phyloP scores from a whole-genome alignment of 129 eudicot genomes.

The Calendula officinalis region DNA sequence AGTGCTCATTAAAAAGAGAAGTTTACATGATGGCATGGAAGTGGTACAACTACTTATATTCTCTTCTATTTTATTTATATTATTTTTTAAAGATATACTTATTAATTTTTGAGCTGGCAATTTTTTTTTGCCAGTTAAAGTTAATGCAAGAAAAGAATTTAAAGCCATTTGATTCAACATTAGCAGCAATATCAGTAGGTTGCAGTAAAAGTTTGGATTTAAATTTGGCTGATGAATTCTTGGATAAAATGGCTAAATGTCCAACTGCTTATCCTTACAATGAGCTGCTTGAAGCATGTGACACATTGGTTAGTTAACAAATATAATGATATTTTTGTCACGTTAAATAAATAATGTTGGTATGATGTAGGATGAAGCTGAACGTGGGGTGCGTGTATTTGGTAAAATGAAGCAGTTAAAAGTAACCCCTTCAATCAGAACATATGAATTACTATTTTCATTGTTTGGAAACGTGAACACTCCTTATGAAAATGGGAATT shows the following conservation, averaged over 20 bases:
- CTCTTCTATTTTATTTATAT: too few species aligned
- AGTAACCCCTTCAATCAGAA: slow-evolving; percentile 51
- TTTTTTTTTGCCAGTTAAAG: slow-evolving; percentile 51
- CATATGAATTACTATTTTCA: slow-evolving; percentile 71
- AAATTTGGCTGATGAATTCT: slow-evolving; percentile 57
- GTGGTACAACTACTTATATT: slow-evolving; percentile 36
- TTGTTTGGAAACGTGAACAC: slow-evolving; percentile 65
- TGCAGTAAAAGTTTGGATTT: slow-evolving; percentile 61
- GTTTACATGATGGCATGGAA: slow-evolving; percentile 53
- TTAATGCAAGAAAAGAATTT: slow-evolving; percentile 53
- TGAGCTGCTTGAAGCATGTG: slow-evolving; percentile 67
- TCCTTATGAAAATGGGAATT: slow-evolving; percentile 68
- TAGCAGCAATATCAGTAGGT: slow-evolving; percentile 48
- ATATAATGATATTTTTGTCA: slow-evolving; percentile 2
- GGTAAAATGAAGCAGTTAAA: too few species aligned
- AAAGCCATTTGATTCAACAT: slow-evolving; percentile 71
- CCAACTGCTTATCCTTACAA: slow-evolving; percentile 52
- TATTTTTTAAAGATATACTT: too few species aligned
- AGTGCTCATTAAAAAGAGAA: slow-evolving; percentile 40
- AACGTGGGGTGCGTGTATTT: too few species aligned
- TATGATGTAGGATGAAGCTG: slow-evolving; percentile 67
- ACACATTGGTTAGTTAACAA: slow-evolving; percentile 47
- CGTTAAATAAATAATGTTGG: neutral
- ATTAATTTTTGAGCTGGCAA: neutral
- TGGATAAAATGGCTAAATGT: slow-evolving; percentile 41